Percentiles rank a stretch among this genome's conserved stretches.
Conservation (phyloP, 345 rosid species). For the Hibiscus tridactylites region DNA sequence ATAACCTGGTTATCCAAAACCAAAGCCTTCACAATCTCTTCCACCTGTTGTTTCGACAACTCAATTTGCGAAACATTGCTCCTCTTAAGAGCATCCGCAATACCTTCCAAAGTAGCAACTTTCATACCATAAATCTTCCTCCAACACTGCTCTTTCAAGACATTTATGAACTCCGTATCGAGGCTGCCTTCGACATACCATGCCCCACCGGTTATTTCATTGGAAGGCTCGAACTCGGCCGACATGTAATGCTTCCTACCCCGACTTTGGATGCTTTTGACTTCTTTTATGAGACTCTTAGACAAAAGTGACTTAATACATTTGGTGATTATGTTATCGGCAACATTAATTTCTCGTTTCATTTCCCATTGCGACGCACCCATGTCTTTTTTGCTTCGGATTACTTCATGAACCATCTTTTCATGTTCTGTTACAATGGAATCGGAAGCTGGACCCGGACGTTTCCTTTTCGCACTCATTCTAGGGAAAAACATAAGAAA, state of each 20-base stretch:
- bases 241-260: constrained; percentile 52
- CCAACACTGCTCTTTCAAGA: constrained; percentile 34
- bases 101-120: constrained; percentile 45
- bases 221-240: constrained; percentile 51
- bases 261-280: constrained; percentile 50
- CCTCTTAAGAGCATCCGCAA: constrained; percentile 28
- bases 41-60: constrained; percentile 32
- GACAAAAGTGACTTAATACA: background rate
- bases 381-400: constrained; percentile 47
- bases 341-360: constrained; percentile 37
- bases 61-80: constrained; percentile 25
- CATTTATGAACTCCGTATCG: constrained; percentile 31
- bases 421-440: constrained; percentile 43
- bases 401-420: constrained; percentile 28
- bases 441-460: constrained; percentile 29
- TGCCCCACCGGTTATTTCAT: constrained; percentile 66
- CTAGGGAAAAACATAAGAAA: background rate
- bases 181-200: constrained; percentile 69
- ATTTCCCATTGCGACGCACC: constrained; percentile 48
- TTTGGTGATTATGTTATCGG: constrained; percentile 25
- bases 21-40: constrained; percentile 57
- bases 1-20: constrained; percentile 53
- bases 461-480: constrained; percentile 41
- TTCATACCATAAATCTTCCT: constrained; percentile 21
- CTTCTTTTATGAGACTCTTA: constrained; percentile 21